Evolutionary conservation across 2,329 filamentous ascomycete species (phyloP), one percentile per base, ranked within the genome.

Genomic region (Phialophora expanda): DNA sequence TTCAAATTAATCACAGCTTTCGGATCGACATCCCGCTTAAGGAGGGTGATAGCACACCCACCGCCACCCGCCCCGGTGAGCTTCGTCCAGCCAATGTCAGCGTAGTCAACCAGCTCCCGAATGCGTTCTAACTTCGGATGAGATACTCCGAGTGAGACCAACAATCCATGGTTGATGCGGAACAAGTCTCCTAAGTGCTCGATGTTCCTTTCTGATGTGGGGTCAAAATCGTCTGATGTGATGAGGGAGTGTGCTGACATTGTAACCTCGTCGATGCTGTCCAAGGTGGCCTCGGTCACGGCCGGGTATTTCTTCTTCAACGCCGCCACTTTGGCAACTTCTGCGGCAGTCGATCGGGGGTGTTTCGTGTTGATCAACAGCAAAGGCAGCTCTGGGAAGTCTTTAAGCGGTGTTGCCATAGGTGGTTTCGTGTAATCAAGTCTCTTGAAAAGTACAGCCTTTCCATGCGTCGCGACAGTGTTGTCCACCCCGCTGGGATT

Each of bases 401-500:
- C 88, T 81, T 90, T 91, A 0, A 99, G 79, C 0, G 93, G 86
- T 11, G 84, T 86, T 4, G 98, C 93, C 0, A 81, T 81, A 0
- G 94, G 92, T 2, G 93, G 91, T 75, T 90, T 89, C 65, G 83
- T 83, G 77, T 93, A 92, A 75, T 96, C 90, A 58, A 83, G 85
- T 60, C 93, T 86, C 74, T 94, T 90, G 80, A 96, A 99, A 2
- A 98, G 83, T 1, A 99, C 93, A 0, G 93, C 95, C 79, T 97
- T 97, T 64, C 95, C 95, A 74, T 96, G 91, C 12, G 93, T 91
- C 12, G 94, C 86, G 30, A 99, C 94, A 2, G 95, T 99, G 78
- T 99, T 99, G 79, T 99, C 95, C 51, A 99, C 92, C 0, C 95
- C 95, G 0, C 92, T 97, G 0, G 95, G 95, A 75, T 96, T 98